Base-by-base conservation (phyloP, 768 basidiomycete species). In the Cyathus striatus region DNA sequence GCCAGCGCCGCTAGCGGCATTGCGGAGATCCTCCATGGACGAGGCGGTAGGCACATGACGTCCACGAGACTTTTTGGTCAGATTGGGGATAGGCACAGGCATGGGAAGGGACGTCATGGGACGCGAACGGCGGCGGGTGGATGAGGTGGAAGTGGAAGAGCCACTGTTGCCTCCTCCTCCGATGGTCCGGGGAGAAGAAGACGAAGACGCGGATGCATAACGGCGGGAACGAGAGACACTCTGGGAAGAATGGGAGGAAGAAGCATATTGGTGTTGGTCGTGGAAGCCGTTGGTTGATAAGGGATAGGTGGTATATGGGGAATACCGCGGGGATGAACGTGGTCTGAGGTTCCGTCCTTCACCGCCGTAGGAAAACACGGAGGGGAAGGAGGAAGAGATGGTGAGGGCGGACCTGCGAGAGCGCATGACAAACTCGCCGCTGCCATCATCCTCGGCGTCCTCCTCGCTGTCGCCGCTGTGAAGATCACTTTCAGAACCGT, bases 41-140 rank as follows among this genome's bases (percentile, higher is more conserved):
- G 56, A 56, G 43, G 76, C 62, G 14, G 77, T 78, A 1, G 83
- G 83, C 23, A 85, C 83, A 24, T 80, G 64, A 16, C 83, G 69
- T 9, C 83, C 83, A n/a, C 83, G 68, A 34, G 77, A 79, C 50
- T 83, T 83, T 62, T 85, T 85, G 10, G 74, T 85, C 32, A 85
- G 70, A 56, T 83, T 78, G 1, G 82, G 82, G 3, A 84, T 73
- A 23, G 82, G 81, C 7, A 83, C 62, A 33, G 82, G 83, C 14
- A 79, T 59, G 20, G 75, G 76, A 4, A 78, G 57, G 21, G 62
- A 65, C 5, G 54, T 46, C 2, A 55, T 35, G 21, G 61, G 56
- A 23, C 73, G 64, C 12, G 61, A 45, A 36, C 65, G 65, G 51
- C 63, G 59, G 45, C 64, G 61, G 47, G 54, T 58, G 27, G 24